Base-by-base conservation (phyloP, 805 yeast species). In the Saccharomycopsis guyanensis region DNA sequence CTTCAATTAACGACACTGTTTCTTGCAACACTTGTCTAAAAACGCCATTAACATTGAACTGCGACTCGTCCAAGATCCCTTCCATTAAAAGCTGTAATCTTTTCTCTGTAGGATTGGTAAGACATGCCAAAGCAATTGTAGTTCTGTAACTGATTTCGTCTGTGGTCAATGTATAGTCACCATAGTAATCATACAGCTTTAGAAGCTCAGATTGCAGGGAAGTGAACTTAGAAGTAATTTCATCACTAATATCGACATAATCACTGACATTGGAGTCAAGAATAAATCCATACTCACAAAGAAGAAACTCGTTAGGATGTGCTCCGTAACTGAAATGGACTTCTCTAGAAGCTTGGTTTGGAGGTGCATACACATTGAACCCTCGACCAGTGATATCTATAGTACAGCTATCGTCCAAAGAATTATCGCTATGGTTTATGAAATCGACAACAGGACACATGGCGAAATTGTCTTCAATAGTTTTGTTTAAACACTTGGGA, bases 381-480 rank as follows among this genome's bases (percentile, higher is more conserved):
- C 84, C 82, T 19, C 57, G 54, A 6, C 56, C 50, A 16, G 71
- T 66, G 32, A 72, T 70, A 51, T 69, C 58, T 43, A 81, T 70
- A 19, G 61, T 65, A 52, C 86, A 76, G 51, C 76, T 80, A 36
- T 70, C 74, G 3, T 71, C 70, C 33, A 15, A 15, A 16, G 66
- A 45, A 2, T 58, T 57, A 3, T 63, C 54, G 12, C 68, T 55
- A 62, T 91, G 97, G 63, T 91, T 93, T 43, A 91, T 66, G 59
- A 86, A 84, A 65, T 91, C 98, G 20, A 89, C 88, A 52, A 69
- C 81, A 0, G 98, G 98, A 0, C 91, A 97, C 76, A 91, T 66
- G 1, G 97, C 86, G 66, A 91, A 80, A 59, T 85, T 82, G 54
- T 82, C 86, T 22, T 66, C 73, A 2, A 59, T 58, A 15, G 68